These are phyloP conservation scores for Trichoderma virens DNA, from an alignment of 495 filamentous ascomycete species.

Conservation along the genomic window DNA sequence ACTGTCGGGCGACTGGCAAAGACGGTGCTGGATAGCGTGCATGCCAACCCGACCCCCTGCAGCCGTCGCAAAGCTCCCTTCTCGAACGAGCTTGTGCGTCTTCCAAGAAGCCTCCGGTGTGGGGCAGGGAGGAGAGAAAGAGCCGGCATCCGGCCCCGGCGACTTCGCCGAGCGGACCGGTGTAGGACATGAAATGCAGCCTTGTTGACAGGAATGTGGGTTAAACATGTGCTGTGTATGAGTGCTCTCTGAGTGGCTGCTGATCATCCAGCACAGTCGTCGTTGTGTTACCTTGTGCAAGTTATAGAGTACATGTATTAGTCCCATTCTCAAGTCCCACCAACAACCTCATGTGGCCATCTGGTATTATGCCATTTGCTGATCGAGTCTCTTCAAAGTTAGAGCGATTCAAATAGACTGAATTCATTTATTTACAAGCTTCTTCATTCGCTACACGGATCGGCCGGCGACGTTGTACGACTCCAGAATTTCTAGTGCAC, in stretches of 20 bases:
- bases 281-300: too few relatives aligned
- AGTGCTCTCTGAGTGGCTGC: not conserved
- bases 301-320: too few relatives aligned
- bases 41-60: not conserved
- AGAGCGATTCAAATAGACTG: too few relatives aligned
- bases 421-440: too few relatives aligned
- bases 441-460: too few relatives aligned
- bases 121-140: not conserved
- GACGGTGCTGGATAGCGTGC: conserved; percentile 5
- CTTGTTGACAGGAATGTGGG: not conserved
- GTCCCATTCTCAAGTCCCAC: too few relatives aligned
- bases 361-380: too few relatives aligned
- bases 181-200: not conserved
- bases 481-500: too few relatives aligned
- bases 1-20: not conserved
- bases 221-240: not conserved
- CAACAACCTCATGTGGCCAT: too few relatives aligned
- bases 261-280: too few relatives aligned
- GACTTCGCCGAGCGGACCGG: conserved; percentile 4
- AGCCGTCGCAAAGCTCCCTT: conserved; percentile 3
- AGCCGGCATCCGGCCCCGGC: conserved; percentile 3
- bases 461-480: too few relatives aligned
- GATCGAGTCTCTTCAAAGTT: too few relatives aligned
- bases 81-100: not conserved
- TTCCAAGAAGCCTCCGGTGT: not conserved